A percentile compares a stretch with the other conserved stretches of the same genome.
Conservation (phyloP, 2,329 filamentous ascomycete species). For the Neonectria coccinea region DNA sequence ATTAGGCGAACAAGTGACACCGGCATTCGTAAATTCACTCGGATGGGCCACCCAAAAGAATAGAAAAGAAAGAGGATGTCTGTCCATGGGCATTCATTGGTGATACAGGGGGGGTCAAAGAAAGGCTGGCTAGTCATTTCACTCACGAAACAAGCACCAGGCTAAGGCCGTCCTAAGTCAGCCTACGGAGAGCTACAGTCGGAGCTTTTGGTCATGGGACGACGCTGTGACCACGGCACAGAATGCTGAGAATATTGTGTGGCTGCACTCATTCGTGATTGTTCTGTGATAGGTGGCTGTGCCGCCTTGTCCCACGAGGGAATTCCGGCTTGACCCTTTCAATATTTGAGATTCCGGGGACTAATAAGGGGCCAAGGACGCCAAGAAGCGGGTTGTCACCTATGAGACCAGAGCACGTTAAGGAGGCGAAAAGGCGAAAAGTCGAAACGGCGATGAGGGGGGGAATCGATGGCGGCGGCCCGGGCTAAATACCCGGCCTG, state of each 20-base stretch:
- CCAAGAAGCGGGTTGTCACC: neutral
- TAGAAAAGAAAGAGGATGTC: neutral
- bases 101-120: neutral
- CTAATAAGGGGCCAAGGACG: neutral
- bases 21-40: neutral
- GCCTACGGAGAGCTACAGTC: neutral
- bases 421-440: neutral
- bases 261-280: neutral
- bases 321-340: neutral
- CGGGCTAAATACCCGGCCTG: neutral
- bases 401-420: neutral
- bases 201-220: neutral
- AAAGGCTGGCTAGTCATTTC: neutral
- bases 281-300: neutral
- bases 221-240: neutral
- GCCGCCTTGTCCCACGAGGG: conserved; percentile 2
- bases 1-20: neutral
- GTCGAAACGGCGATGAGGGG: neutral
- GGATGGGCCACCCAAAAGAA: neutral
- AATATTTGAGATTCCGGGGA: neutral
- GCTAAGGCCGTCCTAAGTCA: neutral
- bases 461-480: neutral
- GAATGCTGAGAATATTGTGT: neutral
- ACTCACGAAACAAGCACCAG: neutral
- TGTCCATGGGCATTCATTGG: neutral